phyloP scores from a whole-genome alignment of 2,329 filamentous ascomycete genomes.

The Ceratocystis albifundus region DNA sequence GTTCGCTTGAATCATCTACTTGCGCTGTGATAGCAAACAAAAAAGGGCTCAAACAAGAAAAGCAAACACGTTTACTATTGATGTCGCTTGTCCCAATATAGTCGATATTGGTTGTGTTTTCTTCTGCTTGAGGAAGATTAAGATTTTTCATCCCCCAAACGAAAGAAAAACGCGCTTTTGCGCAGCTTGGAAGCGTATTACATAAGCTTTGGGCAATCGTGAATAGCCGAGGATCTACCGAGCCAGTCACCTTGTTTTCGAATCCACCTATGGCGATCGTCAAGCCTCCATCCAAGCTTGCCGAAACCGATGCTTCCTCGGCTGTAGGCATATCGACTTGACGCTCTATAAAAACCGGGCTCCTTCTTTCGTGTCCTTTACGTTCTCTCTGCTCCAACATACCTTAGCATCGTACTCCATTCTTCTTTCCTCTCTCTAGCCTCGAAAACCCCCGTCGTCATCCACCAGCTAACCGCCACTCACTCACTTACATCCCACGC shows the following conservation, averaged over 20 bases:
- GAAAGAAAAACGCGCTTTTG: too few species aligned
- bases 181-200: too few species aligned
- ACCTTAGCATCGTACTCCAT: background rate
- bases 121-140: background rate
- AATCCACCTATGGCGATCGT: too few species aligned
- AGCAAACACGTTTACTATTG: background rate
- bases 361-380: background rate
- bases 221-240: too few species aligned
- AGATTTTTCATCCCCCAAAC: background rate
- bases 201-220: too few species aligned
- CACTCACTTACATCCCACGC: background rate
- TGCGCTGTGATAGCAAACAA: conserved; percentile 1
- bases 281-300: too few species aligned
- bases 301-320: too few species aligned
- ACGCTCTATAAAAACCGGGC: too few species aligned
- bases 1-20: conserved; percentile 10
- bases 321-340: too few species aligned
- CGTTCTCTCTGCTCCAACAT: background rate
- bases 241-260: too few species aligned
- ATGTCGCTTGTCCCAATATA: background rate
- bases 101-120: background rate
- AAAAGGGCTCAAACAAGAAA: background rate
- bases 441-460: background rate
- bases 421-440: background rate
- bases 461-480: background rate